Conservation (phyloP, 345 rosid genomes). For the Brassica cretica region DNA sequence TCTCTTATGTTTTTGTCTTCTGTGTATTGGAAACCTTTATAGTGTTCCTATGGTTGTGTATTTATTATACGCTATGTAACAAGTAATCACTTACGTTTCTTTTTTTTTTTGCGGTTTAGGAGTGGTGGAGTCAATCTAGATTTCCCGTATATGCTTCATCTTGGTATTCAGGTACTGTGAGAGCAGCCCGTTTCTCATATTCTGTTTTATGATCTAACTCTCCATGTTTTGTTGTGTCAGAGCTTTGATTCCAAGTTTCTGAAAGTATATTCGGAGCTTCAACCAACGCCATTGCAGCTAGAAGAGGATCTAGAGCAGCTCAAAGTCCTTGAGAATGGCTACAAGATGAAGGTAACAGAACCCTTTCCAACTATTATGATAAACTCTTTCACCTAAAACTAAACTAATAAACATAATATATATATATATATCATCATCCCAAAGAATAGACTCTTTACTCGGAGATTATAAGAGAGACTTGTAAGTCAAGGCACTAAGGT, state of each 20-base stretch:
- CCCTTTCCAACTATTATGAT: neutral
- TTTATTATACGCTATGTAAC: neutral
- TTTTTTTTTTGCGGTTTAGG: conserved; percentile 47
- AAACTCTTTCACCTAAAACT: neutral
- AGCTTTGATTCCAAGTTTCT: conserved; percentile 89
- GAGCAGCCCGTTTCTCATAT: conserved; percentile 7
- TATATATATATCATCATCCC: neutral
- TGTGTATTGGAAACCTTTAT: neutral
- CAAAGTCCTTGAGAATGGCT: conserved; percentile 95
- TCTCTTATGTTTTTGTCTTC: neutral
- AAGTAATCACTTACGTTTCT: neutral
- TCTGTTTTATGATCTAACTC: neutral
- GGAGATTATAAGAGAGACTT: neutral
- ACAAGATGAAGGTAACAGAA: conserved; percentile 83
- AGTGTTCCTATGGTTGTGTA: too few relatives aligned
- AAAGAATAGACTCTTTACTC: neutral
- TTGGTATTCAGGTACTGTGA: conserved; percentile 82
- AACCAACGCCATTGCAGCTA: conserved; percentile 79
- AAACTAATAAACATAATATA: neutral
- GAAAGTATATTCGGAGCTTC: conserved; percentile 77
- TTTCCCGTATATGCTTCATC: conserved; percentile 92
- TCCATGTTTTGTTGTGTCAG: conserved; percentile 38
- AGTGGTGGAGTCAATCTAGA: conserved; percentile 72
- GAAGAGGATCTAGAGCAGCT: conserved; percentile 99
- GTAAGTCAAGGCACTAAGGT: neutral